These are phyloP conservation scores for Stylosanthes scabra DNA, from an alignment of 331 rosid genomes.

Conservation along the genomic window DNA sequence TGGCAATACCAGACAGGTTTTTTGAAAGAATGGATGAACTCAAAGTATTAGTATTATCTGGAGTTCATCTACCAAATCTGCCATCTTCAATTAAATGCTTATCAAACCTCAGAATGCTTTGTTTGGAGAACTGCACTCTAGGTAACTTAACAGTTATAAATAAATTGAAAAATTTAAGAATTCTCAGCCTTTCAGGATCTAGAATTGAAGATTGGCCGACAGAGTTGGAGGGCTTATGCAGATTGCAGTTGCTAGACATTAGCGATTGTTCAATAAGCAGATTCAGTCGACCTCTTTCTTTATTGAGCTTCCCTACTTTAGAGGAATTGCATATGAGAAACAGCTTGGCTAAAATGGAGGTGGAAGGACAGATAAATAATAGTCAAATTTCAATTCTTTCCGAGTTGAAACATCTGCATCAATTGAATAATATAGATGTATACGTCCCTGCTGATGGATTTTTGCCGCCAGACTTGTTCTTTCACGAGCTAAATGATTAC, in stretches of 20 bases:
- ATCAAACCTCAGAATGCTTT: conserved; percentile 50
- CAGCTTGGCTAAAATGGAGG: conserved; percentile 12
- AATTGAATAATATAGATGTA: conserved; percentile 28
- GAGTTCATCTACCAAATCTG: background rate
- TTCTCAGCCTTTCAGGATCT: conserved; percentile 50
- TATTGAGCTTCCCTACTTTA: conserved; percentile 39
- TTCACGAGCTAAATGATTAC: conserved; percentile 29
- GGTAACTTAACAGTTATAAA: conserved; percentile 35
- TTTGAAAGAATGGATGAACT: conserved; percentile 43
- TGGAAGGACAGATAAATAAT: background rate
- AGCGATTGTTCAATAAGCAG: conserved; percentile 17
- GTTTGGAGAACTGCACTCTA: conserved; percentile 38
- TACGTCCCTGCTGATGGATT: background rate
- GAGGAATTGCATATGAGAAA: conserved; percentile 53
- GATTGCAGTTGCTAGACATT: conserved; percentile 44
- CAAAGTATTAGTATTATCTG: conserved; percentile 40
- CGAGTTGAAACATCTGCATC: conserved; percentile 35
- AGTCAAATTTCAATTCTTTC: conserved; percentile 14
- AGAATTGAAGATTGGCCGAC: conserved; percentile 21
- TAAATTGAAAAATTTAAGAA: conserved; percentile 44
- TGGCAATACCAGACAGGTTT: conserved; percentile 32
- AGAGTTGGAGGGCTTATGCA: conserved; percentile 30
- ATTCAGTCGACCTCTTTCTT: conserved; percentile 14
- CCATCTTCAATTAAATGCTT: conserved; percentile 37
- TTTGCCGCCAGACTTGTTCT: conserved; percentile 31